These are phyloP conservation scores for Saturnispora serradocipensis DNA, from an alignment of 805 yeast species.

Conservation along the genomic window DNA sequence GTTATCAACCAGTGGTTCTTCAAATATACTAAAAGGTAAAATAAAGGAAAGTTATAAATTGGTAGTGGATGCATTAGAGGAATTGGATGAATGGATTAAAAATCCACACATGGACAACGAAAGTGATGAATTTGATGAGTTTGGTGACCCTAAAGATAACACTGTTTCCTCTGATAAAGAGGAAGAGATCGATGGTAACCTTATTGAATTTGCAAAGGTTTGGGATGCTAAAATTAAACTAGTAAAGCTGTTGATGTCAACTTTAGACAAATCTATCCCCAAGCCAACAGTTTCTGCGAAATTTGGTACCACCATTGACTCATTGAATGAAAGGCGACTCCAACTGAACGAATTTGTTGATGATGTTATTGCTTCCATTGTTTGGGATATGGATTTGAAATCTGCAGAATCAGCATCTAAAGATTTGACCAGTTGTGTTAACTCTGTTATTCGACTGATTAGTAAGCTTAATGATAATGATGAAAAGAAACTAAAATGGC, in stretches of 20 bases:
- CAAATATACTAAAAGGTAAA: slow-evolving; percentile 42
- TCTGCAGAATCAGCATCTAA: slow-evolving; percentile 21
- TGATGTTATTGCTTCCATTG: slow-evolving; percentile 47
- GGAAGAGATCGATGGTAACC: slow-evolving; percentile 16
- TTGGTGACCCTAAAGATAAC: slow-evolving; percentile 14
- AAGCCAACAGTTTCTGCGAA: slow-evolving; percentile 17
- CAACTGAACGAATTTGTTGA: slow-evolving; percentile 42
- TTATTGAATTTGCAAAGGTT: slow-evolving; percentile 29
- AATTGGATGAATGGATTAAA: slow-evolving; percentile 60
- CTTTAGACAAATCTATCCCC: slow-evolving; percentile 52
- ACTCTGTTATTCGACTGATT: slow-evolving; percentile 30
- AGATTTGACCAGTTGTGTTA: slow-evolving; percentile 17
- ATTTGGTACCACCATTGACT: slow-evolving; percentile 38
- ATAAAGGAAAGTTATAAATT: slow-evolving; percentile 37
- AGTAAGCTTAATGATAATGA: slow-evolving; percentile 39
- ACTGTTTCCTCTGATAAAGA: slow-evolving; percentile 17
- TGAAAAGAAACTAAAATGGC: slow-evolving; percentile 50
- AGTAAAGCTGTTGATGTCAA: slow-evolving; percentile 47
- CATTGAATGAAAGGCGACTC: slow-evolving; percentile 34
- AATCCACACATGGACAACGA: slow-evolving; percentile 37
- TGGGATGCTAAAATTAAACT: slow-evolving; percentile 50
- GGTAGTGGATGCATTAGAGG: slow-evolving; percentile 55
- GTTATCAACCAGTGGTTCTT: slow-evolving; percentile 39
- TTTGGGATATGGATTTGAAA: slow-evolving; percentile 35
- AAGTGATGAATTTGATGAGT: slow-evolving; percentile 30